Percentiles rank a stretch among this genome's conserved stretches.
Conservation (phyloP, 106 monocot genomes). For the Acorus gramineus region DNA sequence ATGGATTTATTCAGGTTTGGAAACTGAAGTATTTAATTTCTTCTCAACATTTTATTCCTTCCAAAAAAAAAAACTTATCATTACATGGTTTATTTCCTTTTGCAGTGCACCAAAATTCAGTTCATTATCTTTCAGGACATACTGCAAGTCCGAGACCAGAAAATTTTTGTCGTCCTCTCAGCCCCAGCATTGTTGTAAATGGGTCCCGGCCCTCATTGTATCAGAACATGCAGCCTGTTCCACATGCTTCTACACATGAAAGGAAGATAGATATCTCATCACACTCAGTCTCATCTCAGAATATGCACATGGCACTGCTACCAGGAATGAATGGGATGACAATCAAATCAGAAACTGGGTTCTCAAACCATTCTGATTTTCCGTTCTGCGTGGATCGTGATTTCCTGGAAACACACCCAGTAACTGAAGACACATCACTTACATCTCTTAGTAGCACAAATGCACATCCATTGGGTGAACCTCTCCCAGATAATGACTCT, state of each 20-base stretch:
- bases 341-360: conserved; percentile 64
- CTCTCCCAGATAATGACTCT: conserved; percentile 59
- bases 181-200: conserved; percentile 22
- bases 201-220: conserved; percentile 36
- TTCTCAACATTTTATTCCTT: too few relatives aligned
- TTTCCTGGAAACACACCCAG: conserved; percentile 44
- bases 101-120: conserved; percentile 53
- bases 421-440: conserved; percentile 49
- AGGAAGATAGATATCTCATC: conserved; percentile 35
- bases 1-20: too few relatives aligned
- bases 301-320: conserved; percentile 27
- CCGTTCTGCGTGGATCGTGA: conserved; percentile 32
- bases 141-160: conserved; percentile 27
- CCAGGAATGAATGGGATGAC: conserved; percentile 36
- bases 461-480: conserved; percentile 43
- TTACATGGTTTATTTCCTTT: background rate
- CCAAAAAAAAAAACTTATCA: too few relatives aligned
- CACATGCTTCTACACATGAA: conserved; percentile 23
- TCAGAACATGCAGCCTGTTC: conserved; percentile 27
- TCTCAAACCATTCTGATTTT: conserved; percentile 51
- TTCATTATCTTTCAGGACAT: conserved; percentile 37
- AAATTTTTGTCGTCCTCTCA: conserved; percentile 37
- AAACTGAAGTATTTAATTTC: too few relatives aligned
- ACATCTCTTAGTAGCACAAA: conserved; percentile 49
- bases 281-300: conserved; percentile 37